Conservation (phyloP, 148 eudicot species). For the Chenopodium berlandieri region DNA sequence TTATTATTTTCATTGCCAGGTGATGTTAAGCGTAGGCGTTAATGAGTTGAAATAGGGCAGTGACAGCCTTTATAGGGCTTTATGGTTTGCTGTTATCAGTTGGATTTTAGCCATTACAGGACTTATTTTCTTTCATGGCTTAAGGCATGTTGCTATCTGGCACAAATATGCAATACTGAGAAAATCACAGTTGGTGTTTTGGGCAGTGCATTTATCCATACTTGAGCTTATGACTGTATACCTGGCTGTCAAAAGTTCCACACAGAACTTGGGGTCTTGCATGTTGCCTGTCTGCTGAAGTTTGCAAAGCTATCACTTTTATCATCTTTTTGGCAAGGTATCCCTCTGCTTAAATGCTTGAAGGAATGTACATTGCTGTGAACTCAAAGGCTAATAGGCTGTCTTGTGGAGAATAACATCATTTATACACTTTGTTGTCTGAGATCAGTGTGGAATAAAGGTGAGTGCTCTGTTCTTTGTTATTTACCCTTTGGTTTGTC, state of each 20-base stretch:
- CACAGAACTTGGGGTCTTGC: neutral
- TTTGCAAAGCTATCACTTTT: neutral
- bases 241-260: neutral
- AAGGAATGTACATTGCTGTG: neutral
- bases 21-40: neutral
- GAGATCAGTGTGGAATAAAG: neutral
- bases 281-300: neutral
- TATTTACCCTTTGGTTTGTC: neutral
- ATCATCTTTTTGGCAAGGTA: neutral
- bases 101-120: neutral
- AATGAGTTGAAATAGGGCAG: neutral
- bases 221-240: neutral
- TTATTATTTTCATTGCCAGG: neutral
- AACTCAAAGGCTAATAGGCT: neutral
- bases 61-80: neutral
- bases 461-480: conserved; percentile 5
- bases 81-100: neutral
- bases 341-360: neutral
- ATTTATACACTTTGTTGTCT: neutral
- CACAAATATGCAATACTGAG: neutral
- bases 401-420: neutral
- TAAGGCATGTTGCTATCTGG: neutral
- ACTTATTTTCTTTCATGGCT: neutral
- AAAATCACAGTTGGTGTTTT: neutral
- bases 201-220: neutral